Percentiles rank a stretch among this genome's conserved stretches.
These are phyloP conservation scores for Blumeria hordei DNA, from an alignment of 2,329 filamentous ascomycete species.

Conservation along the genomic window DNA sequence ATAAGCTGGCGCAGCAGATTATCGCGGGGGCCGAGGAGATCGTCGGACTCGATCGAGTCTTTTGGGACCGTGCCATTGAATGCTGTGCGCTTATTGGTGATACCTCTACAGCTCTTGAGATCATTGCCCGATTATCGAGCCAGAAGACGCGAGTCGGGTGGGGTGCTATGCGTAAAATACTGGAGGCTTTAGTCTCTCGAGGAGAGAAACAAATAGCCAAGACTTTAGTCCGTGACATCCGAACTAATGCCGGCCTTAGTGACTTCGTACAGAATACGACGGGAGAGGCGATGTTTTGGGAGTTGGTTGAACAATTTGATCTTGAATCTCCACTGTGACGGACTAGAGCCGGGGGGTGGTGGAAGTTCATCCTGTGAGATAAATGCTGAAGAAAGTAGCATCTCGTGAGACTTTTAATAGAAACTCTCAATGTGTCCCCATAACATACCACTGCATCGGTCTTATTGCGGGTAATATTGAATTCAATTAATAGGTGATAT, in stretches of 20 bases:
- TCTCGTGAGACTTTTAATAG: too few relatives aligned
- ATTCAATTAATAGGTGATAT: too few relatives aligned
- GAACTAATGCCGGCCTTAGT: slow-evolving; percentile 7
- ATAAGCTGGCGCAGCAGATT: slow-evolving; percentile 32
- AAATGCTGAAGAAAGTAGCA: too few relatives aligned
- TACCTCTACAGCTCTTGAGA: slow-evolving; percentile 22
- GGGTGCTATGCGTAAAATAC: slow-evolving; percentile 9
- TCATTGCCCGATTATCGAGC: slow-evolving; percentile 22
- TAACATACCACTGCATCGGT: too few relatives aligned
- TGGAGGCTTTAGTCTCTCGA: slow-evolving; percentile 12
- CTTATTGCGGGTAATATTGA: too few relatives aligned
- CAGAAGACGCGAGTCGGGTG: slow-evolving; percentile 9
- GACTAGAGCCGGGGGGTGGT: too few relatives aligned
- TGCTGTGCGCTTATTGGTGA: slow-evolving; percentile 35
- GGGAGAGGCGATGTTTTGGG: not conserved
- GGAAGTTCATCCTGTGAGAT: too few relatives aligned
- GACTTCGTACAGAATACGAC: not conserved
- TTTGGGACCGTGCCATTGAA: slow-evolving; percentile 48
- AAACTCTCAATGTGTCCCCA: too few relatives aligned
- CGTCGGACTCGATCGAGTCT: slow-evolving; percentile 23
- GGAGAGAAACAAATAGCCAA: slow-evolving; percentile 13
- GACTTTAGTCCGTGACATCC: slow-evolving; percentile 11
- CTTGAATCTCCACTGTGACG: too few relatives aligned
- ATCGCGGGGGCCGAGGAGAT: slow-evolving; percentile 23
- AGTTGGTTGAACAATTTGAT: not conserved